Conservation (phyloP, 2,329 filamentous ascomycete species). For the Pseudogymnoascus sp. region DNA sequence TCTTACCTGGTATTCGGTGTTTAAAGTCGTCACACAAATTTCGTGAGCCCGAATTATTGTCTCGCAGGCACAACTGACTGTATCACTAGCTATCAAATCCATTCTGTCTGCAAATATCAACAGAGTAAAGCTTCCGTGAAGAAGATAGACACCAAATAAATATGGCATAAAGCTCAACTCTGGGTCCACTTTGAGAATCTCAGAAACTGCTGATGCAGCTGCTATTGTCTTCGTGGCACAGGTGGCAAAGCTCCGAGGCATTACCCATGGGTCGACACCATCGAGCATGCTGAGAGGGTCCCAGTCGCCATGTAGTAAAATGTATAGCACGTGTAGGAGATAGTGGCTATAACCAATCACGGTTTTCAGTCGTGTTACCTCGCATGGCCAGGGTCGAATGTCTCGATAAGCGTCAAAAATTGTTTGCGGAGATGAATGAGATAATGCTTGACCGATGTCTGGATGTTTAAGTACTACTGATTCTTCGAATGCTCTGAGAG, state of each 20-base stretch:
- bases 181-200: conserved; percentile 41
- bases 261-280: conserved; percentile 42
- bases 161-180: conserved; percentile 47
- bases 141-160: conserved; percentile 44
- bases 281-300: conserved; percentile 38
- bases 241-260: conserved; percentile 37
- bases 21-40: conserved; percentile 42
- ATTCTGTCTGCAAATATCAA: conserved; percentile 43
- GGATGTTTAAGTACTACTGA: too few relatives aligned
- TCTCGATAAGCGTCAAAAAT: too few relatives aligned
- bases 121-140: conserved; percentile 44
- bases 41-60: conserved; percentile 44
- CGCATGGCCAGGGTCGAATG: too few relatives aligned
- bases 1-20: conserved; percentile 39
- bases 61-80: conserved; percentile 42
- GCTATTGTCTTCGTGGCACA: conserved; percentile 41
- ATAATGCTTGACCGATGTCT: too few relatives aligned
- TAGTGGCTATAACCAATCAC: too few relatives aligned
- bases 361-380: too few relatives aligned
- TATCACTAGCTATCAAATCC: conserved; percentile 38
- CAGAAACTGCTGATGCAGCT: conserved; percentile 38
- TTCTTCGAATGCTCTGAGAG: too few relatives aligned
- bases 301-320: conserved; percentile 39
- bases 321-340: too few relatives aligned
- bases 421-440: too few relatives aligned